These are phyloP conservation scores for Blastomyces gilchristii DNA, from an alignment of 2,329 filamentous ascomycete genomes.

Conservation along the genomic window DNA sequence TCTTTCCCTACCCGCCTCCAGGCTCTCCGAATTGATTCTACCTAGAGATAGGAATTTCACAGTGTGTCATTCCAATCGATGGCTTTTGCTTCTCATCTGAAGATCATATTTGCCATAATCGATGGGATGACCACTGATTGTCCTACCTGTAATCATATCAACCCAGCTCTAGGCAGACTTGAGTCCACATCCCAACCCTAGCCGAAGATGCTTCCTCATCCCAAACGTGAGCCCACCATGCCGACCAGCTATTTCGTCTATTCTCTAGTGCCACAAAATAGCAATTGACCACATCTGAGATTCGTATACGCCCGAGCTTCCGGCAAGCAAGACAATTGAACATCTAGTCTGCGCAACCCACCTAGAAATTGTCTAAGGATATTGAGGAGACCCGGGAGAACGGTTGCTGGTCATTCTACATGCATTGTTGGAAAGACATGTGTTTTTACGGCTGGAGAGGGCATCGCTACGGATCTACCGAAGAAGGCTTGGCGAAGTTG, in stretches of 20 bases:
- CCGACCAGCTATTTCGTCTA: not conserved
- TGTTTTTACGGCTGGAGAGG: not conserved
- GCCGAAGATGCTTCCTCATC: not conserved
- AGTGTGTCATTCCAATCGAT: not conserved
- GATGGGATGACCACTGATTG: not conserved
- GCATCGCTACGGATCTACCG: not conserved
- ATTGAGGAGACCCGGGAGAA: not conserved
- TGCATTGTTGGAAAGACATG: not conserved
- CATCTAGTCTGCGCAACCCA: not conserved
- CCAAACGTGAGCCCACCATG: not conserved
- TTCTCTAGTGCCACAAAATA: not conserved
- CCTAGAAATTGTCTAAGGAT: not conserved
- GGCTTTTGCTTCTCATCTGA: not conserved
- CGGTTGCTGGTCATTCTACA: not conserved
- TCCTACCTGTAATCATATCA: not conserved
- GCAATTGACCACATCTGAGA: not conserved
- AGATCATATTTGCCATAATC: not conserved
- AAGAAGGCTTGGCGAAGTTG: not conserved
- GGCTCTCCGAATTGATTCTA: not conserved
- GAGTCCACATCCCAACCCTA: not conserved
- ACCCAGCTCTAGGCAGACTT: not conserved
- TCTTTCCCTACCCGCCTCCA: not conserved
- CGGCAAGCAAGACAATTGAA: not conserved
- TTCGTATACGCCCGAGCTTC: not conserved
- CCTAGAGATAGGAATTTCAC: not conserved